Evolutionary conservation across 179 eudicot genomes (phyloP).

Genomic region (Silene vulgaris): DNA sequence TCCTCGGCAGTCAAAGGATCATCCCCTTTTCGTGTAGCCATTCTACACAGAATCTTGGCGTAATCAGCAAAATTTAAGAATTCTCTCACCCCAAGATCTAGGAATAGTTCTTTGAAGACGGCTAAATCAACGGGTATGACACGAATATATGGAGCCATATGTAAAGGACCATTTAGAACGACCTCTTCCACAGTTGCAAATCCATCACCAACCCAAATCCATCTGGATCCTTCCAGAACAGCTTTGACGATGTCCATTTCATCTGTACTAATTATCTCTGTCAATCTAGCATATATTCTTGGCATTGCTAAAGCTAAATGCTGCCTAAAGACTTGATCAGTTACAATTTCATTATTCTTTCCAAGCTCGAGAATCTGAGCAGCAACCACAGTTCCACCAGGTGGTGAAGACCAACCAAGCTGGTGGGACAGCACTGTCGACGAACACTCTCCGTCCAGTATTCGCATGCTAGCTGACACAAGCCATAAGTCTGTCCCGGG

Average conservation of each 20-base stretch:
- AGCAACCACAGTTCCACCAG: conserved; percentile 92
- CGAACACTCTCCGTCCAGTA: conserved; percentile 92
- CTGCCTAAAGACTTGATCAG: conserved; percentile 74
- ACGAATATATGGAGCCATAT: conserved; percentile 97
- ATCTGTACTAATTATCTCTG: conserved; percentile 64
- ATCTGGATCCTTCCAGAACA: conserved; percentile 88
- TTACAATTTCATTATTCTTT: conserved; percentile 82
- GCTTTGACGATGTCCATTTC: conserved; percentile 97
- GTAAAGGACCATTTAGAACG: conserved; percentile 91
- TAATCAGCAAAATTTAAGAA: conserved; percentile 66
- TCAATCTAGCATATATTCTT: conserved; percentile 75
- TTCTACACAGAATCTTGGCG: conserved; percentile 68
- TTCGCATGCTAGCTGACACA: conserved; percentile 95
- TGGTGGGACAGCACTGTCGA: conserved; percentile 73
- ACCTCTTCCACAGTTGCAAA: conserved; percentile 92
- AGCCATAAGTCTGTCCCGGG: conserved; percentile 82
- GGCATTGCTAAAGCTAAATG: conserved; percentile 97
- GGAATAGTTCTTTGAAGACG: conserved; percentile 73
- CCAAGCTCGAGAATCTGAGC: conserved; percentile 99
- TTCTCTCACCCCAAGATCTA: conserved; percentile 89
- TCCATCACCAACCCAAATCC: conserved; percentile 99
- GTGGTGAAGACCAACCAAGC: conserved; percentile 96
- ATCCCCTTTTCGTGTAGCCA: conserved; percentile 66
- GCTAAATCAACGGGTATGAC: conserved; percentile 95
- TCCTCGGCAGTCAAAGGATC: conserved; percentile 70